Conservation (phyloP, 352 stramenopile genomes). For the Peronosclerospora sorghi region DNA sequence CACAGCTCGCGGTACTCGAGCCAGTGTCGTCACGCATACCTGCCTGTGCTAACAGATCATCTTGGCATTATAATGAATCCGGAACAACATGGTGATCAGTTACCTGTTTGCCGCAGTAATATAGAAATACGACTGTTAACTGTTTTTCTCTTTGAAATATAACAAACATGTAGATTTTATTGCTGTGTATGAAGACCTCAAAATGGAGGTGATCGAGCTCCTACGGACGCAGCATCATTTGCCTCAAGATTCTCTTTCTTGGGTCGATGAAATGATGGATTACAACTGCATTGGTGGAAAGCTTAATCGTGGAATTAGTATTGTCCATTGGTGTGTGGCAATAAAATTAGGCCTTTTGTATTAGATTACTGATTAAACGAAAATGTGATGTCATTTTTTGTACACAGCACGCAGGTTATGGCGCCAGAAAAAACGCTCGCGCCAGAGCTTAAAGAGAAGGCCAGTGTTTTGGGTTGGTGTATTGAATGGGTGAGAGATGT, state of each 20-base stretch:
- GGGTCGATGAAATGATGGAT: conserved; percentile 76
- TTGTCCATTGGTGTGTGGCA: conserved; percentile 76
- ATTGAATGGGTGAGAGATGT: conserved; percentile 88
- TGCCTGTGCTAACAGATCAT: no score
- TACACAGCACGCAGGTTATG: conserved; percentile 48
- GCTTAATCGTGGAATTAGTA: conserved; percentile 95
- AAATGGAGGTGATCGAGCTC: conserved; percentile 62
- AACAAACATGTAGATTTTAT: conserved; percentile 85
- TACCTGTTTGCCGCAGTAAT: no score
- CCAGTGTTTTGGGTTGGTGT: conserved; percentile 94
- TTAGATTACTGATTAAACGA: neutral
- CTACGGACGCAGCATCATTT: conserved; percentile 54
- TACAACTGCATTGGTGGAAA: conserved; percentile 98
- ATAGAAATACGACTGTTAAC: no score
- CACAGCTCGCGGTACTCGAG: no score
- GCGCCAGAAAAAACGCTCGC: conserved; percentile 33
- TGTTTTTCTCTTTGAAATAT: no score
- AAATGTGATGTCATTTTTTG: neutral
- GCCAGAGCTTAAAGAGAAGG: conserved; percentile 64
- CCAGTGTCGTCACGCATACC: no score
- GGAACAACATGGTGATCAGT: no score
- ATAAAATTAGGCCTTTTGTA: neutral
- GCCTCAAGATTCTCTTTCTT: conserved; percentile 71
- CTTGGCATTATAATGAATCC: no score
- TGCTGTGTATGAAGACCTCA: conserved; percentile 54